Conservation (phyloP, 2,329 filamentous ascomycete genomes). For the Coniochaeta sp. region DNA sequence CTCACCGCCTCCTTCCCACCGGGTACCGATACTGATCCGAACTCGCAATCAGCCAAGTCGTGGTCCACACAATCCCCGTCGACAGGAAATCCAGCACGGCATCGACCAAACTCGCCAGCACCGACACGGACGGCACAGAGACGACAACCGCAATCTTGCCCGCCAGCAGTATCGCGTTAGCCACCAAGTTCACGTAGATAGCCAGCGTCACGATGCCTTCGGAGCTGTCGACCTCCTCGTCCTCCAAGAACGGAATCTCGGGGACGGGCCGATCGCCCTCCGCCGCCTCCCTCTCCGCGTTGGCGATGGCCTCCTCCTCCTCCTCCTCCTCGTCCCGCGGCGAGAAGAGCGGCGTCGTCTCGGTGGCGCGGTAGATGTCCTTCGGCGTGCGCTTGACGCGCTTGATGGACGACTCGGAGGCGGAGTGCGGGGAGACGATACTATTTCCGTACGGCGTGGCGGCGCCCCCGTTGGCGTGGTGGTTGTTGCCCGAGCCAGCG, state of each 20-base stretch:
- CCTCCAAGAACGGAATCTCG: constrained; percentile 64
- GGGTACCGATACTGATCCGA: constrained; percentile 72
- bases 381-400: constrained; percentile 74
- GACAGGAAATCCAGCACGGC: constrained; percentile 74
- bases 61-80: constrained; percentile 75
- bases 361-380: constrained; percentile 73
- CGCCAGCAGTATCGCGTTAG: constrained; percentile 67
- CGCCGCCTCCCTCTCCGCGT: constrained; percentile 33
- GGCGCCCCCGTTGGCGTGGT: too few relatives aligned
- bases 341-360: constrained; percentile 58
- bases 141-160: constrained; percentile 73
- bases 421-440: background rate
- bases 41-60: constrained; percentile 65
- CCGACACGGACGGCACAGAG: constrained; percentile 73
- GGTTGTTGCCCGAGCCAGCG: too few relatives aligned
- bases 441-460: too few relatives aligned
- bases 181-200: constrained; percentile 77
- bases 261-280: constrained; percentile 33
- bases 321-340: too few relatives aligned
- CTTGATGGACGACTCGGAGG: constrained; percentile 17
- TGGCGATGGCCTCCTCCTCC: constrained; percentile 36
- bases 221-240: constrained; percentile 64
- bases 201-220: constrained; percentile 75
- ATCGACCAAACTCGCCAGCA: constrained; percentile 73
- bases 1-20: constrained; percentile 59